These are phyloP conservation scores for Epichloe sylvatica DNA, from an alignment of 2,329 filamentous ascomycete species.

Conservation along the genomic window DNA sequence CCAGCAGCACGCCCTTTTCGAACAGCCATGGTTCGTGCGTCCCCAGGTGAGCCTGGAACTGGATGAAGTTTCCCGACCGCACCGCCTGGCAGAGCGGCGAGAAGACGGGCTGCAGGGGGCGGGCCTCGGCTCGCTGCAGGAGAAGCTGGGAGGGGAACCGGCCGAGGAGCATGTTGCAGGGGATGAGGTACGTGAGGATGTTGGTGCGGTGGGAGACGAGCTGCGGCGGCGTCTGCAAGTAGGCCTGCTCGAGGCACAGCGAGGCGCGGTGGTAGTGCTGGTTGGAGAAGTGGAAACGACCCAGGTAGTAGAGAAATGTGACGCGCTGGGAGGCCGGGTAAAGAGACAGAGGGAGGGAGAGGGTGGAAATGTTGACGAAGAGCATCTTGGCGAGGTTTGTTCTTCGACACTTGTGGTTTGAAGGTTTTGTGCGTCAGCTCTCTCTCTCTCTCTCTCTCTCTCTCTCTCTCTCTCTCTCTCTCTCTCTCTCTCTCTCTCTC, in stretches of 20 bases:
- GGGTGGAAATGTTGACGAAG: conserved; percentile 74
- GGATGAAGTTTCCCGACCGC: conserved; percentile 56
- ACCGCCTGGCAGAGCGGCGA: conserved; percentile 60
- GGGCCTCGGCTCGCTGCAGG: conserved; percentile 50
- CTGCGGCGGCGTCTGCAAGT: conserved; percentile 47
- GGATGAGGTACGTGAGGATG: conserved; percentile 73
- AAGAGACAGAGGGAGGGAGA: conserved; percentile 64
- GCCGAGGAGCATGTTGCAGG: conserved; percentile 71
- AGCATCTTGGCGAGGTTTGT: conserved; percentile 75
- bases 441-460: no score
- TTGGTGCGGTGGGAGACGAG: conserved; percentile 62
- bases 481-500: no score
- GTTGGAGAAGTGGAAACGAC: conserved; percentile 76
- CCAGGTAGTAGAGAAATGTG: conserved; percentile 88
- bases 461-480: no score
- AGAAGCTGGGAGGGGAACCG: conserved; percentile 60
- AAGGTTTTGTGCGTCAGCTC: background rate
- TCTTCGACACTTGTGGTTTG: conserved; percentile 55
- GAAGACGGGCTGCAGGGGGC: conserved; percentile 51
- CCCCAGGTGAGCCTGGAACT: conserved; percentile 57
- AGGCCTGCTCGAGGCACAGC: conserved; percentile 63
- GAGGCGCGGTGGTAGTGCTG: conserved; percentile 69
- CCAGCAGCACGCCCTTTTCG: conserved; percentile 59
- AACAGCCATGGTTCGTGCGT: conserved; percentile 59
- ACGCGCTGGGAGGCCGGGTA: conserved; percentile 81